These are phyloP conservation scores for Juglanconis sp. DNA, from an alignment of 2,329 filamentous ascomycete genomes.

Conservation along the genomic window DNA sequence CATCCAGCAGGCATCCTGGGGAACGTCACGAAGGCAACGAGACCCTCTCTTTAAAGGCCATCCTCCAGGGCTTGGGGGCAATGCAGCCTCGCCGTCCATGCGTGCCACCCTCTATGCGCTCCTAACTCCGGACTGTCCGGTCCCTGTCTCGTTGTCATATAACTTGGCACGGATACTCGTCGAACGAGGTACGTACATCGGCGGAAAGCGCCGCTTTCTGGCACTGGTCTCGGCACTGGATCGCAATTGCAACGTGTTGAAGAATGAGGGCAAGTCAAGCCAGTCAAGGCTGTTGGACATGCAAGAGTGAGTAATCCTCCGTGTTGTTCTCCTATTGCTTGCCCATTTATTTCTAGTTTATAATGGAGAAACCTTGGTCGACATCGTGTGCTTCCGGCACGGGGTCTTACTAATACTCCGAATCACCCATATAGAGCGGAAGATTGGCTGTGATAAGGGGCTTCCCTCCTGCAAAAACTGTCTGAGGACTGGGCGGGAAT, in stretches of 20 bases:
- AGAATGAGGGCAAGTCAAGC: constrained; percentile 13
- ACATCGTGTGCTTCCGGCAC: not conserved
- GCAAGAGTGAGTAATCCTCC: constrained; percentile 34
- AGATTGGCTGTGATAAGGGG: constrained; percentile 44
- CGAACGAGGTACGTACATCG: not conserved
- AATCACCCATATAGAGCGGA: constrained; percentile 34
- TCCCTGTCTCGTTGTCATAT: not conserved
- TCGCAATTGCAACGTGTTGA: not conserved
- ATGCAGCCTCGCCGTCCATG: not conserved
- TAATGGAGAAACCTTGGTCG: not conserved
- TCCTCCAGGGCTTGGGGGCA: not conserved
- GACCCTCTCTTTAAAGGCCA: not conserved
- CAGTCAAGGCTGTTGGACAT: constrained; percentile 39
- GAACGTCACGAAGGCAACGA: no score
- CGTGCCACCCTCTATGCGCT: not conserved
- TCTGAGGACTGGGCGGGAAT: constrained; percentile 36
- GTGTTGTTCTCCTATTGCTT: not conserved
- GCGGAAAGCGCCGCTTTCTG: not conserved
- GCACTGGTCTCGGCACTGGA: not conserved
- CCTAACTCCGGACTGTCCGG: not conserved
- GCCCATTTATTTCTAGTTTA: not conserved
- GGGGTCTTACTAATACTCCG: not conserved
- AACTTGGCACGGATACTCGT: not conserved
- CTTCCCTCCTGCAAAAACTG: constrained; percentile 43
- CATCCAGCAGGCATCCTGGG: not conserved